A percentile compares a stretch with the other conserved stretches of the same genome.
Conservation (phyloP, 176 grass and related monocot species). For the Bolboschoenus planiculmis region DNA sequence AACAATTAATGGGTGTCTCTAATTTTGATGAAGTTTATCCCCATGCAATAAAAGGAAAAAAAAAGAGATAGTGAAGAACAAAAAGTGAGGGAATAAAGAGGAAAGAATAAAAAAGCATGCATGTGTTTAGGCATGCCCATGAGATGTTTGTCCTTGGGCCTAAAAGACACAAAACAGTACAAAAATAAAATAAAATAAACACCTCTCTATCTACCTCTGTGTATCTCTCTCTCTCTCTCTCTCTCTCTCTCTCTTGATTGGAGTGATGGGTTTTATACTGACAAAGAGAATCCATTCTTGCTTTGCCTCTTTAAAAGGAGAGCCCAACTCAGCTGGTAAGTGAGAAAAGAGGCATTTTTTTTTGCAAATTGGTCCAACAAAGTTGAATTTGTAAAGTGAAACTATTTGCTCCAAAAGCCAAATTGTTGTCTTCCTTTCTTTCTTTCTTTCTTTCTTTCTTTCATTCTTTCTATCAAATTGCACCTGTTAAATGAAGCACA, state of each 20-base stretch:
- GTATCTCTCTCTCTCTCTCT: neutral
- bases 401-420: neutral
- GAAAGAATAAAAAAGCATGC: conserved; percentile 11
- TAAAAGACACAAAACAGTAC: conserved; percentile 25
- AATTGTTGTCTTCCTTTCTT: neutral
- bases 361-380: conserved; percentile 6
- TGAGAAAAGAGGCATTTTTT: conserved; percentile 1
- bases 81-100: conserved; percentile 22
- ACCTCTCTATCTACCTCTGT: neutral
- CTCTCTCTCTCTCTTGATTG: conserved; percentile 22
- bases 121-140: conserved; percentile 10
- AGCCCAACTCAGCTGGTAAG: conserved; percentile 19
- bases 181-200: neutral
- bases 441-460: neutral
- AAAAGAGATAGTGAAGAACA: neutral
- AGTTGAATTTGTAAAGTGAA: conserved; percentile 1
- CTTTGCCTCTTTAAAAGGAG: conserved; percentile 28
- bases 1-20: neutral
- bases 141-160: conserved; percentile 8
- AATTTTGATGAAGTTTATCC: neutral
- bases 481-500: neutral
- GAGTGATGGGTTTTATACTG: conserved; percentile 35
- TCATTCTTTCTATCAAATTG: neutral
- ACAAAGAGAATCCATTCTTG: conserved; percentile 32
- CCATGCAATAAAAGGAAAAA: neutral